Evolutionary conservation across 1,139 yeast species (phyloP), one percentile per base, ranked within the genome.

Genomic region (Wickerhamomyces sp.): DNA sequence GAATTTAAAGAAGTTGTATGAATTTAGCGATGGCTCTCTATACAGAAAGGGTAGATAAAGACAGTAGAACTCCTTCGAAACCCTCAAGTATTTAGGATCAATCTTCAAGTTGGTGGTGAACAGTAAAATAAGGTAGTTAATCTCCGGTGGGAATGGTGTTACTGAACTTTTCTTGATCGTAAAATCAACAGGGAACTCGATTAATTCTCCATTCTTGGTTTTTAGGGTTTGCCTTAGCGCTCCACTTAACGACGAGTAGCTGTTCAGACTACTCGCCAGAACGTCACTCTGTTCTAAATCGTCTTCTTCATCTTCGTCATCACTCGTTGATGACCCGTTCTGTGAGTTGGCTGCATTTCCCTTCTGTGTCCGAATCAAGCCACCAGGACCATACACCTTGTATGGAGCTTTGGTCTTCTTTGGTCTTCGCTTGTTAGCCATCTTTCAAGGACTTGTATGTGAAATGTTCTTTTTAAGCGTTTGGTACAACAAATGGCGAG

Each of bases 351-450:
- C 30, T 42, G 44, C 27, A 36, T 44, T 46, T 52, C 54, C 18
- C 49, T 56, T 19, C 16, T 45, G 49, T 16, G 43, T 45, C 5
- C 61, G 57, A 32, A 59, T 68, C 34, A 71, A 69, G 21, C 72
- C 68, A 26, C 82, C 79, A 45, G 85, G 87, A 13, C 81, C 85
- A 58, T 82, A 83, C 61, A 81, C 73, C 62, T 78, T 71, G 60
- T 84, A 87, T 28, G 91, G 84, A 50, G 82, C 78, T 57, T 81
- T 78, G 38, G 72, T 66, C 68, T 87, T 81, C 66, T 83, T 83
- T 13, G 95, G 88, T 58, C 96, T 70, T 54, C 89, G 63, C 61
- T 87, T 87, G 59, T 87, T 87, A 31, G 88, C 95, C 77, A 87
- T 87, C 14, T 17, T 30, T 23, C 10, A 14, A 13, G 13, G 7